phyloP scores from a whole-genome alignment of 1,284 basidiomycete genomes.

The Moesziomyces sp. region DNA sequence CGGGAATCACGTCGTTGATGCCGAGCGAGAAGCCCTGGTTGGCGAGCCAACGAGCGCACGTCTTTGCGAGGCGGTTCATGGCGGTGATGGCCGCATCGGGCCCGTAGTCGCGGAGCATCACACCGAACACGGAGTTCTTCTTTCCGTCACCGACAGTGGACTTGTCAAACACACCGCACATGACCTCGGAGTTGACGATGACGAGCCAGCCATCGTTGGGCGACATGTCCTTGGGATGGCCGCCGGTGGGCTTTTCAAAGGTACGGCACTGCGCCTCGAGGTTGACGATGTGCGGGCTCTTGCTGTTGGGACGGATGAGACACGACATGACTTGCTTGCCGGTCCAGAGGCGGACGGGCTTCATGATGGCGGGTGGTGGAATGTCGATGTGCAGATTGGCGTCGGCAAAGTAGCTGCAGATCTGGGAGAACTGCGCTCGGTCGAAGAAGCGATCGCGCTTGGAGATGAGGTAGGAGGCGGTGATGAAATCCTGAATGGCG shows the following conservation, averaged over 20 bases:
- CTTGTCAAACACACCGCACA: conserved; percentile 99
- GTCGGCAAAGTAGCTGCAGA: conserved; percentile 93
- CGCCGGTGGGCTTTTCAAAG: conserved; percentile 80
- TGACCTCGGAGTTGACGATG: conserved; percentile 96
- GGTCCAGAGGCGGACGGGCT: conserved; percentile 93
- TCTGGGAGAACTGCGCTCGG: conserved; percentile 93
- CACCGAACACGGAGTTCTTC: conserved; percentile 98
- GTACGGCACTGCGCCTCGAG: conserved; percentile 97
- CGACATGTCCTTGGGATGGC: conserved; percentile 80
- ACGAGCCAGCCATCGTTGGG: conserved; percentile 99
- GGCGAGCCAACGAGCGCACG: conserved; percentile 93
- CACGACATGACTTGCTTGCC: conserved; percentile 98
- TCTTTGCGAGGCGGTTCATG: conserved; percentile 96
- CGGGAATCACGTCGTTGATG: conserved; percentile 98
- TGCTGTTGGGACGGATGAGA: conserved; percentile 92
- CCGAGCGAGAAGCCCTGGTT: conserved; percentile 98
- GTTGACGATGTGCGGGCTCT: conserved; percentile 81
- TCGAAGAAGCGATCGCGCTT: conserved; percentile 93
- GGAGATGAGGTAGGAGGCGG: conserved; percentile 89
- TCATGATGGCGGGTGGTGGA: conserved; percentile 93
- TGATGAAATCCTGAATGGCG: conserved; percentile 67
- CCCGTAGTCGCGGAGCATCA: conserved; percentile 96
- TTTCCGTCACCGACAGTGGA: conserved; percentile 97
- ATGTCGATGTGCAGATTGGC: conserved; percentile 92
- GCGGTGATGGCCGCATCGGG: conserved; percentile 91